Percentiles rank a stretch among this genome's conserved stretches.
Conservation (phyloP, 805 yeast genomes). For the Candida awuae region DNA sequence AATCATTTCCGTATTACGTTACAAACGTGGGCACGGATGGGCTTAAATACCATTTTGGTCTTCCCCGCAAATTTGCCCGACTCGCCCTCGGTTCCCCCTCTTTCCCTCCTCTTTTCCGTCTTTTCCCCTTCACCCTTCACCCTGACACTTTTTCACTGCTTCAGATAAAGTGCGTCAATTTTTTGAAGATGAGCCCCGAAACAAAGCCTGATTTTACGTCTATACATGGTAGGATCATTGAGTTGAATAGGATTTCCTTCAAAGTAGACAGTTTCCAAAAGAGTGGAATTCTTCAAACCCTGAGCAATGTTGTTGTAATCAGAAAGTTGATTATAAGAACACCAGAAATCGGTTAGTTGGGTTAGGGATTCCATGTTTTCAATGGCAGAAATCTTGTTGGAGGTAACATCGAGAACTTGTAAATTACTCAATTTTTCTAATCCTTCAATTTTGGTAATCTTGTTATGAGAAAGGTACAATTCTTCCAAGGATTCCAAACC, state of each 20-base stretch:
- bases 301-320: conserved; percentile 61
- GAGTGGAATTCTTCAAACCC: conserved; percentile 53
- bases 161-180: conserved; percentile 78
- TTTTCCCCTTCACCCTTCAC: too few relatives aligned
- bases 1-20: too few relatives aligned
- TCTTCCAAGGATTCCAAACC: conserved; percentile 68
- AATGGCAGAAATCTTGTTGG: conserved; percentile 56
- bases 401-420: conserved; percentile 71
- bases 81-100: background rate
- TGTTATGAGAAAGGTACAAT: conserved; percentile 81
- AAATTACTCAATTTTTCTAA: conserved; percentile 63
- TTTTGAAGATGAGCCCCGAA: conserved; percentile 66
- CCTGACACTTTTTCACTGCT: too few relatives aligned
- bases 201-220: conserved; percentile 71
- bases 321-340: conserved; percentile 65
- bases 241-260: conserved; percentile 88
- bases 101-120: too few relatives aligned
- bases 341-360: conserved; percentile 89
- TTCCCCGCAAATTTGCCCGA: too few relatives aligned
- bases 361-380: conserved; percentile 57
- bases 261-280: conserved; percentile 81
- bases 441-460: conserved; percentile 65
- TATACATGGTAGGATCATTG: conserved; percentile 67
- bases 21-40: too few relatives aligned
- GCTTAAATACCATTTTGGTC: too few relatives aligned